These are phyloP conservation scores for Ampelocalamus luodianensis DNA, from an alignment of 176 grass and related monocot genomes.

Conservation along the genomic window DNA sequence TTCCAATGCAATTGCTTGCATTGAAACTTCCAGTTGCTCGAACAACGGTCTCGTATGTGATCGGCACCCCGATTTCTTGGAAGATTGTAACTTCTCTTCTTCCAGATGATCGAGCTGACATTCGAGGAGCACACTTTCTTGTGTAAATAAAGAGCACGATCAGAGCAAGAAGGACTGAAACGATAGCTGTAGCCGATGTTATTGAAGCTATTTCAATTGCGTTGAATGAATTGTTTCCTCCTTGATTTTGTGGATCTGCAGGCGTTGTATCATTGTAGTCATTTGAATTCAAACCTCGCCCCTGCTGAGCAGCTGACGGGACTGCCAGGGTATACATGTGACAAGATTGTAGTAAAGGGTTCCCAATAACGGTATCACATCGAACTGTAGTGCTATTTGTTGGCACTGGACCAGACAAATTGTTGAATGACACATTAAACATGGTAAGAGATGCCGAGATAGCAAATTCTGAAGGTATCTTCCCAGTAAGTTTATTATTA, in stretches of 20 bases:
- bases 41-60: constrained; percentile 84
- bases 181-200: constrained; percentile 88
- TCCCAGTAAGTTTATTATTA: constrained; percentile 92
- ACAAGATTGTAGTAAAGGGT: constrained; percentile 91
- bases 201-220: constrained; percentile 95
- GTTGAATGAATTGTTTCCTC: constrained; percentile 67
- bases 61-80: constrained; percentile 72
- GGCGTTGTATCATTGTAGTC: constrained; percentile 53
- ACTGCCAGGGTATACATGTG: constrained; percentile 68
- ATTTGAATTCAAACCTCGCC: constrained; percentile 52
- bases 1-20: constrained; percentile 95
- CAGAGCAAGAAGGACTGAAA: constrained; percentile 91
- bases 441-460: constrained; percentile 55
- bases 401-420: constrained; percentile 88
- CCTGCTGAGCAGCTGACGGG: constrained; percentile 62
- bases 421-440: constrained; percentile 97
- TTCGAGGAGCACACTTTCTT: constrained; percentile 78
- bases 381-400: constrained; percentile 67
- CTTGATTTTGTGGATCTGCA: constrained; percentile 52
- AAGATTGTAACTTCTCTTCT: constrained; percentile 79
- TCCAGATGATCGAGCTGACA: constrained; percentile 59
- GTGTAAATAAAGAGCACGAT: constrained; percentile 90
- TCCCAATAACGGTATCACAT: constrained; percentile 85
- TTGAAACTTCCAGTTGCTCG: constrained; percentile 93
- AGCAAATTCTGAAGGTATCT: constrained; percentile 71